Base-by-base conservation (phyloP, 495 filamentous ascomycete genomes). In the Neurospora sp. region DNA sequence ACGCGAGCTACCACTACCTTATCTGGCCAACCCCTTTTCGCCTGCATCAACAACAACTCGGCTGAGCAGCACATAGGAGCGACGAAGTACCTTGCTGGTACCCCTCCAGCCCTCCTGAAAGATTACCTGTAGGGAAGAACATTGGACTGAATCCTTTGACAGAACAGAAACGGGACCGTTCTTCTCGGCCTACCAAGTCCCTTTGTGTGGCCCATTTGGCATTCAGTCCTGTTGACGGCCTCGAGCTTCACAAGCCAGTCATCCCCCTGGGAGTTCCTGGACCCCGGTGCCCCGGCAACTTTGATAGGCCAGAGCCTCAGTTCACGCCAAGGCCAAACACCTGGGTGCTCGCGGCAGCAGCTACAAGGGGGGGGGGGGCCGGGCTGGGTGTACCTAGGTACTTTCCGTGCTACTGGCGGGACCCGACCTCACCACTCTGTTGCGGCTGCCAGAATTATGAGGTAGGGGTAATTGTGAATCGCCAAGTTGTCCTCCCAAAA, bases 401-500 rank as follows among this genome's bases (percentile, higher is more conserved):
- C 53, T 61, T 35, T 35, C 12, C 5, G 14, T 65, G 53, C 53
- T 65, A 35, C 53, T 65, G 53, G 53, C 53, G 53, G 53, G 53
- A 65, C 27, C 53, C 22, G 53, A 61, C 22, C 53, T 61, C 27
- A 53, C 45, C 45, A 53, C 53, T 61, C 22, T 12, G 9, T 53
- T 53, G 47, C 47, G 47, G 20, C 22, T 59, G 53, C 53, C 53
- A 61, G 53, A 61, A 31, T 61, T 61, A 27, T 61, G 22, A 61
- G 53, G 53, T 61, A 61, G 53, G 53, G 53, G 53, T 61, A 31
- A 61, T 61, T 35, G 53, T 65, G 72, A 77, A 75, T 75, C 75
- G 74, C 76, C 74, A 75, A 79, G 76, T 74, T 79, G 77, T 76
- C 77, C 75, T 71, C 69, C 75, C 69, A 69, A 61, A 74, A 71